These are phyloP conservation scores for Bonia amplexicaulis DNA, from an alignment of 176 grass and related monocot species.

Conservation along the genomic window DNA sequence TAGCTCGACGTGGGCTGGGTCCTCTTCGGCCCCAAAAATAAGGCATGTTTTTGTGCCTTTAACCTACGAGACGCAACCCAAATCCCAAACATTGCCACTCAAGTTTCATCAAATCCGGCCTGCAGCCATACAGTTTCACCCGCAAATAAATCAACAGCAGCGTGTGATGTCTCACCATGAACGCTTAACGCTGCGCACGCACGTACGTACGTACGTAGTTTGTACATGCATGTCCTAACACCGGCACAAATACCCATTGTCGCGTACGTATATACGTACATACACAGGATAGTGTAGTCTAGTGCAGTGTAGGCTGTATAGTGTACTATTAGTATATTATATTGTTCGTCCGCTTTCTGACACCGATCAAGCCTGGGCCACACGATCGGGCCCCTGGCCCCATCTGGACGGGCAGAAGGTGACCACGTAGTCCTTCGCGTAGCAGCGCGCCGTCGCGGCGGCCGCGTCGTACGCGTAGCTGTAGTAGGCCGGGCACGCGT, in stretches of 20 bases:
- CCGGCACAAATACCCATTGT: too few species aligned
- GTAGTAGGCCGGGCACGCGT: slow-evolving; percentile 68
- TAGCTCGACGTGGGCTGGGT: too few species aligned
- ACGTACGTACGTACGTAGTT: too few species aligned
- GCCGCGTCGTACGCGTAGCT: slow-evolving; percentile 76
- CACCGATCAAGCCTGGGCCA: slow-evolving; percentile 20
- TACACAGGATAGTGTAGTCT: too few species aligned
- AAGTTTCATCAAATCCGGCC: neutral
- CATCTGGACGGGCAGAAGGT: slow-evolving; percentile 71
- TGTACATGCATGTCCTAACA: neutral
- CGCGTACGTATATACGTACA: neutral
- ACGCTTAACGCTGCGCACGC: too few species aligned
- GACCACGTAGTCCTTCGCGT: slow-evolving; percentile 53
- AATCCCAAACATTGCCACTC: neutral
- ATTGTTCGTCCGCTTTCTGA: neutral
- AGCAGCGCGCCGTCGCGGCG: slow-evolving; percentile 48
- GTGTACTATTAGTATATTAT: too few species aligned
- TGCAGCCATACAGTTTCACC: too few species aligned
- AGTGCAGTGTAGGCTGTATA: too few species aligned
- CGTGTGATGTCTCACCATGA: too few species aligned
- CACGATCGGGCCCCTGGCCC: neutral
- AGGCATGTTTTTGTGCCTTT: neutral
- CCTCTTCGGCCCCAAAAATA: too few species aligned
- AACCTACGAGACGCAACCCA: neutral
- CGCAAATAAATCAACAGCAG: too few species aligned